Base-by-base conservation (phyloP, 164 flowering plant genomes). In the Buxus sempervirens region DNA sequence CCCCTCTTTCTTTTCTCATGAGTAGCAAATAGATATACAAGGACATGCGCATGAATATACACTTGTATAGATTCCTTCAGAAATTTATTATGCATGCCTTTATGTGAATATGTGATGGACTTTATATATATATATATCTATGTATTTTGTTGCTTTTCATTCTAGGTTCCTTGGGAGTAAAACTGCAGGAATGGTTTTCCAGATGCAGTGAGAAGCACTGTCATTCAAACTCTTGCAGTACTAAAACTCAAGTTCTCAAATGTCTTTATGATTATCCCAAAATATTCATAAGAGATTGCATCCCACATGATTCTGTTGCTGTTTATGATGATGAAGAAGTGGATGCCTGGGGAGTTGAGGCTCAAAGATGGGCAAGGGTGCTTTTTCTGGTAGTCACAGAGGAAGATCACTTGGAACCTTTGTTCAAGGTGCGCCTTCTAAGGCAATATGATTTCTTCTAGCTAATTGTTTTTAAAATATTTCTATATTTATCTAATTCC, bases 261-360 rank as follows among this genome's bases (percentile, higher is more conserved):
- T 77, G 66, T 65, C 81, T 96, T 38, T 64, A 53, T 75, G 84
- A 85, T 55, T 89, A 87, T 70, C 88, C 93, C 25, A 28, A 53
- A 72, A 81, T 58, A 25, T 87, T 89, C 67, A 69, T 76, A n/a
- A 63, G 64, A 23, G 27, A 64, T 65, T 55, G 66, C 18, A 9
- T 49, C 72, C 24, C 63, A 24, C 60, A 41, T 62, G 77, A 73
- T 75, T 71, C 69, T 67, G 66, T 28, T 14, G 32, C 72, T 57
- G 69, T 67, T 72, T 95, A 64, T 74, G 87, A 92, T 72, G 99
- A 96, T 77, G 98, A 85, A 70, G 98, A 96, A 58, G 63, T 96
- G 73, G 82, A 77, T 38, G 78, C 85, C 22, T 90, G 96, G 96
- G 81, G 69, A 54, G 72, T 61, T 65, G 85, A 86, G 77, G 87